Base-by-base conservation (phyloP, 2,329 filamentous ascomycete genomes). In the Neopestalotiopsis rosae region DNA sequence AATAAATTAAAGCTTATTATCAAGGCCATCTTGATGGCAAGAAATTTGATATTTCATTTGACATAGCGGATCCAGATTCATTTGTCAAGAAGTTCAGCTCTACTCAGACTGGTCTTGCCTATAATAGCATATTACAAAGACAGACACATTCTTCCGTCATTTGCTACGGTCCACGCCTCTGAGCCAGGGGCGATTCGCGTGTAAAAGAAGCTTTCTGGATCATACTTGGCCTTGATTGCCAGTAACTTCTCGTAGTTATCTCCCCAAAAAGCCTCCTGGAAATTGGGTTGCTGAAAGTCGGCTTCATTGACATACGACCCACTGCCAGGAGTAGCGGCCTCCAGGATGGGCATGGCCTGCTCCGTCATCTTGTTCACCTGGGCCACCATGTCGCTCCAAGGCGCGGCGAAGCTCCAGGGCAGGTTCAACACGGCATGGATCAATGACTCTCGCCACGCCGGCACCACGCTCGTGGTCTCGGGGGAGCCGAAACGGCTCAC, bases 271-370 rank as follows among this genome's bases (percentile, higher is more conserved):
- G 68, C 70, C 6, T 76, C 68, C 71, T 80, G 73, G 71, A 74
- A 82, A 56, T 79, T 67, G 0, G 71, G 73, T 30, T 81, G 73
- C 17, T 74, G 72, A 24, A 80, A 81, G 72, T 83, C 79, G 0
- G 78, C 81, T 75, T 86, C 82, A 67, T 83, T 84, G 74, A 81
- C 72, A 67, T 82, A 81, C 10, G 75, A 71, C 3, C 45, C 45
- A 20, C 45, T 52, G 6, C 45, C 45, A 10, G 45, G 45, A 1
- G 45, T 52, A 5, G 71, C 68, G 6, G 70, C 70, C 65, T 74
- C 72, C 38, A 77, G 61, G 5, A 72, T 45, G 0, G 77, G 77
- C 69, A 78, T 72, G 61, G 78, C 71, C 63, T 74, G 68, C 38
- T 78, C 69, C 14, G 78, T 79, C 70, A 79, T 78, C 28, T 70